Evolutionary conservation across 257 asterid species (phyloP), one percentile per base, ranked within the genome.

Genomic region (Nicotiana tabacum): DNA sequence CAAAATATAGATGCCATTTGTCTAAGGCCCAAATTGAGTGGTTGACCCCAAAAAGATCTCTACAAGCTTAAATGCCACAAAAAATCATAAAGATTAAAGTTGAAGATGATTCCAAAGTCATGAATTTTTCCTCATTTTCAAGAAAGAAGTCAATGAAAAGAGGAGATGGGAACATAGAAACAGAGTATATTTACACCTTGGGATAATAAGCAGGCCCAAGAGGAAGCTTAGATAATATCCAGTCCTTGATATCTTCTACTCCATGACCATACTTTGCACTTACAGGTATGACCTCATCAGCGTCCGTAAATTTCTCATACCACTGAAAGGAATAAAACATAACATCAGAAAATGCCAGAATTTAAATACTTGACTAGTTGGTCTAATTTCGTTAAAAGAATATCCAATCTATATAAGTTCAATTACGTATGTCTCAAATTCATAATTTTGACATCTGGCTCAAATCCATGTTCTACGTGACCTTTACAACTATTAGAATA

Each of bases 261-360:
- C 99, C 99, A 43, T 94, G 96, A 78, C 98, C 99, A 89, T 91
- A 96, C 86, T 94, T 96, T 82, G 97, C 99, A 87, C 99, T 94
- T 89, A 96, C 98, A 10, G 99, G 99, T 88, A 96, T 96, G 80
- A 96, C 99, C 90, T 96, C 99, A 84, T 96, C 99, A 43, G 88
- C 97, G 81, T 86, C 91, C 0, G 97, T 90, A 88, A 92, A 92
- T 85, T 96, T 96, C 91, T 96, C 99, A 37, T 91, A 94, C 99
- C 98, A 94, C 98, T 96, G 91, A 91, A 85, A 83, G 85, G 81
- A 66, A 89, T 16, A 64, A 62, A 33, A 83, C 11, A 15, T 81
- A 24, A 18, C 64, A 76, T 76, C 1, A 76, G 80, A 51, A 13
- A 53, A 15, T 3, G n/a, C 53, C 62, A 53, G 58, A 53, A 53